These are phyloP conservation scores for Schoenoplectus triqueter DNA, from an alignment of 202 grass and related monocot genomes.

Conservation along the genomic window DNA sequence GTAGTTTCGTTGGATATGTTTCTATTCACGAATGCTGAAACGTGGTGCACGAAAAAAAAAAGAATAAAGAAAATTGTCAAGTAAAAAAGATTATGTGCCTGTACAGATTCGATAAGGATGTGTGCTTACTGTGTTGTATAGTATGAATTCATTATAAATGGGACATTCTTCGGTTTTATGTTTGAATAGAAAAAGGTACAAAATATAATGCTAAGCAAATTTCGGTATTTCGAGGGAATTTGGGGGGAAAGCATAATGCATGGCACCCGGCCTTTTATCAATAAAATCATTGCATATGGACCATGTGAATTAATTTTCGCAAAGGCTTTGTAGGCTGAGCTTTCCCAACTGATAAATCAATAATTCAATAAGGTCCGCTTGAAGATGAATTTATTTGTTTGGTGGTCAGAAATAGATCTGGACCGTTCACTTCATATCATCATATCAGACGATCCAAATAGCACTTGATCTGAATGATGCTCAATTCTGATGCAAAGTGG, in stretches of 20 bases:
- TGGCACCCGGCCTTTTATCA: too few species aligned
- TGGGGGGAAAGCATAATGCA: background rate
- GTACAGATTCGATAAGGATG: background rate
- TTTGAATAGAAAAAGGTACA: background rate
- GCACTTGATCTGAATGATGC: background rate
- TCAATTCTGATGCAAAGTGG: background rate
- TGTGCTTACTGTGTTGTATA: background rate
- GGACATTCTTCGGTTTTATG: background rate
- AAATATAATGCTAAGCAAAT: background rate
- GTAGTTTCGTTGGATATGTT: background rate
- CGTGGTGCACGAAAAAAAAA: background rate
- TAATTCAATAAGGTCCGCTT: background rate
- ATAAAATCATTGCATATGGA: background rate
- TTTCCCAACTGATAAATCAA: background rate
- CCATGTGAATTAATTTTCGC: background rate
- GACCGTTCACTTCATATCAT: background rate
- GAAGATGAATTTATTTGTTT: background rate
- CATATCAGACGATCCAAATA: background rate
- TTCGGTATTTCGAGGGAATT: background rate
- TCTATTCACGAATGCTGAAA: background rate
- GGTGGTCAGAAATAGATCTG: background rate
- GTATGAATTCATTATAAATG: background rate
- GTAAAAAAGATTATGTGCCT: background rate
- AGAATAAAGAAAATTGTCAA: background rate
- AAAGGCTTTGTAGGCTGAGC: background rate